Percentiles rank a stretch among this genome's conserved stretches.
Conservation (phyloP, 768 basidiomycete genomes). For the Flagelloscypha sp. region DNA sequence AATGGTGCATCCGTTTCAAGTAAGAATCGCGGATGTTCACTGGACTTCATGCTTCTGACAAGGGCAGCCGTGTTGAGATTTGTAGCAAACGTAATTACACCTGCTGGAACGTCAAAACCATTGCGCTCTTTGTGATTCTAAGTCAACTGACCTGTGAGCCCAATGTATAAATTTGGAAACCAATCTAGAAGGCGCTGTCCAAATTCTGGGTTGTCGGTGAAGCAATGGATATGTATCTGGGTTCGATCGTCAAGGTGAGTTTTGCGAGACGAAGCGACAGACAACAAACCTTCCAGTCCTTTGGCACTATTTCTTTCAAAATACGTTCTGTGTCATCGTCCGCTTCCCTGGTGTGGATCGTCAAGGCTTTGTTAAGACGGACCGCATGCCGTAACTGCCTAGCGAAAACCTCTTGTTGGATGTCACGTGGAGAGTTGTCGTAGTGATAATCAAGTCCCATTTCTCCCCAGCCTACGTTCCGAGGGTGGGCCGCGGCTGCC, state of each 20-base stretch:
- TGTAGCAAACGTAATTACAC: slow-evolving; percentile 73
- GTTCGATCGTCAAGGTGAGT: background rate
- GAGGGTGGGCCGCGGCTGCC: slow-evolving; percentile 70
- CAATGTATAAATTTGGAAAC: slow-evolving; percentile 78
- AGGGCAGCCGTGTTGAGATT: slow-evolving; percentile 66
- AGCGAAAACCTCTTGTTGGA: slow-evolving; percentile 58
- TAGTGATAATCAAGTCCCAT: slow-evolving; percentile 86
- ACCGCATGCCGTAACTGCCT: slow-evolving; percentile 67
- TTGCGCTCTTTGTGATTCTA: background rate
- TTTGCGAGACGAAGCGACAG: background rate
- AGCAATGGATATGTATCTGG: slow-evolving; percentile 86
- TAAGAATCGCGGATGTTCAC: slow-evolving; percentile 35
- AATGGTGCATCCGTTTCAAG: slow-evolving; percentile 85
- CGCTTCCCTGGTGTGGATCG: slow-evolving; percentile 82
- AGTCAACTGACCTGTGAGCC: slow-evolving; percentile 53
- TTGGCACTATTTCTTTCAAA: slow-evolving; percentile 67
- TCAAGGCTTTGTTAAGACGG: slow-evolving; percentile 63
- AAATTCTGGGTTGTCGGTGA: slow-evolving; percentile 73
- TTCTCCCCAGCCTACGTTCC: slow-evolving; percentile 85
- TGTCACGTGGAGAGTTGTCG: slow-evolving; percentile 60
- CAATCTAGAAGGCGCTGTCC: slow-evolving; percentile 62
- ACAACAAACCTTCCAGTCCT: slow-evolving; percentile 49
- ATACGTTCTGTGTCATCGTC: slow-evolving; percentile 77
- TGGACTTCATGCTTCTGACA: slow-evolving; percentile 44
- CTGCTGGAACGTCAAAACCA: slow-evolving; percentile 22